Conservation (phyloP, 2,329 filamentous ascomycete species). For the Onygenales sp. region DNA sequence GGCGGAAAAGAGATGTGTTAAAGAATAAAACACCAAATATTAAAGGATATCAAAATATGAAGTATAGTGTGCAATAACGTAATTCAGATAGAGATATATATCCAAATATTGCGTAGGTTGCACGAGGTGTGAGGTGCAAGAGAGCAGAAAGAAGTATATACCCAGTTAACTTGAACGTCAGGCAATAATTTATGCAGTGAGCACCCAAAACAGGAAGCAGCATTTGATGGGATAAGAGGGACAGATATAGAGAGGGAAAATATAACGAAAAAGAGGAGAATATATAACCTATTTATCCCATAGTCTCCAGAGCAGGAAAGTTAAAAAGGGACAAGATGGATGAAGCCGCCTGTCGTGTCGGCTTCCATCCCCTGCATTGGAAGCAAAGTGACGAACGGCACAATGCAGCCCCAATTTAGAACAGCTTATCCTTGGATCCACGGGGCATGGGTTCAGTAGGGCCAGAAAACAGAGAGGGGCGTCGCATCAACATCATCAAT, state of each 20-base stretch:
- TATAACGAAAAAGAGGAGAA: neutral
- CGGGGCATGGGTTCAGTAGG: slow-evolving; percentile 6
- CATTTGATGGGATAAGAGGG: neutral
- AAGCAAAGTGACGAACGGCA: neutral
- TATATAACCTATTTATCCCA: slow-evolving; percentile 1
- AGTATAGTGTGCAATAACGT: too few relatives aligned
- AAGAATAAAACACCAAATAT: neutral
- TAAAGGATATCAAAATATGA: neutral
- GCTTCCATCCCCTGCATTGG: neutral
- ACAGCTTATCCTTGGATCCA: slow-evolving; percentile 5
- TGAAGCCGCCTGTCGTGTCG: neutral
- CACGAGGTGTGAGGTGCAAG: too few relatives aligned
- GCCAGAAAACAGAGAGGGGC: neutral
- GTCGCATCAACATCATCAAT: neutral
- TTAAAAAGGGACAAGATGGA: slow-evolving; percentile 1
- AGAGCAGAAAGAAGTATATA: too few relatives aligned
- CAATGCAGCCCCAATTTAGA: neutral
- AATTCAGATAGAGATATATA: too few relatives aligned
- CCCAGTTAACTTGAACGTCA: too few relatives aligned
- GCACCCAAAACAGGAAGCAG: neutral
- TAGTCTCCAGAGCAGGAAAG: neutral
- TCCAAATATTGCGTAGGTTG: too few relatives aligned
- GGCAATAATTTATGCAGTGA: too few relatives aligned
- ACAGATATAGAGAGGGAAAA: neutral
- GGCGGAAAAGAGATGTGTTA: neutral